These are phyloP conservation scores for Bacidia rubella DNA, from an alignment of 495 filamentous ascomycete genomes.

Conservation along the genomic window DNA sequence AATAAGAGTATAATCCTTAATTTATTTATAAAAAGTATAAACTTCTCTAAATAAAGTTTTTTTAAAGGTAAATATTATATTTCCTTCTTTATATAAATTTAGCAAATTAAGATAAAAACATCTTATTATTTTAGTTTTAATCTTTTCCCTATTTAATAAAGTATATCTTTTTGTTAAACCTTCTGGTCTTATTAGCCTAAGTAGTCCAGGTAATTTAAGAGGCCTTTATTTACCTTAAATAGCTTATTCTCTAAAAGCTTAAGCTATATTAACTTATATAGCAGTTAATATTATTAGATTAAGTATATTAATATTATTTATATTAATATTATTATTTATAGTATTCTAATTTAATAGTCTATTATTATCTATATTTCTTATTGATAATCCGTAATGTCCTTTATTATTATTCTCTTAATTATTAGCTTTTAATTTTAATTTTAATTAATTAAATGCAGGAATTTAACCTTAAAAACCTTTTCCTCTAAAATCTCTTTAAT, in stretches of 20 bases:
- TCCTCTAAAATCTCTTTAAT: too few relatives aligned
- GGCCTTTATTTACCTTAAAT: not conserved
- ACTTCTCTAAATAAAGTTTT: not conserved
- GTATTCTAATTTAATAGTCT: not conserved
- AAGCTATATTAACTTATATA: not conserved
- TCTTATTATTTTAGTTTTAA: not conserved
- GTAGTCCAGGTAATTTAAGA: too few relatives aligned
- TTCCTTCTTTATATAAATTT: not conserved
- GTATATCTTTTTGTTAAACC: not conserved
- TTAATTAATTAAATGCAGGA: too few relatives aligned
- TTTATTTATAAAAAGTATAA: not conserved
- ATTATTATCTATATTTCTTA: not conserved
- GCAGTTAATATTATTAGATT: not conserved
- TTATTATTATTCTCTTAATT: too few relatives aligned
- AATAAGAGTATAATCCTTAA: not conserved
- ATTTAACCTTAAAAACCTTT: too few relatives aligned
- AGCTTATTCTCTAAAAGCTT: not conserved
- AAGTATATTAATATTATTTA: not conserved
- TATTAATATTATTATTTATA: not conserved
- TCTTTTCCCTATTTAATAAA: too few relatives aligned
- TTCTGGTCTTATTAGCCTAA: too few relatives aligned
- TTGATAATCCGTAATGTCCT: too few relatives aligned
- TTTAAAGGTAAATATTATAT: not conserved
- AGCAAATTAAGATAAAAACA: not conserved
- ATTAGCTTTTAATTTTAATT: too few relatives aligned